Evolutionary conservation across 768 basidiomycete genomes (phyloP), one percentile per base, ranked within the genome.

Genomic region (Mycena metata): DNA sequence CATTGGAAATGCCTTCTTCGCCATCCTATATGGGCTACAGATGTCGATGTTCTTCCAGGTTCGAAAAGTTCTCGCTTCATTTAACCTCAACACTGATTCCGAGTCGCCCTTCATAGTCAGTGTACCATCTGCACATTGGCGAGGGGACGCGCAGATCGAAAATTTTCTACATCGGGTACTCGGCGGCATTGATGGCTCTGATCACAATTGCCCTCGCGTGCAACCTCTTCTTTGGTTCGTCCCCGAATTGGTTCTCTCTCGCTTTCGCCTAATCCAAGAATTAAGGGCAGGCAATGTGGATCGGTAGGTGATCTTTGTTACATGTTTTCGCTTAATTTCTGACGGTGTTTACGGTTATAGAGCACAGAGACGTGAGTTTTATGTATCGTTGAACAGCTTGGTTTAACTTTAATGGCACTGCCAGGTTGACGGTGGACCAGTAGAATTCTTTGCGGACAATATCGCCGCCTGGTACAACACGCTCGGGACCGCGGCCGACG

Each of bases 201-300:
- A 75, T 76, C 66, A 80, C 82, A 0, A 59, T 81, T 13, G 80
- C 74, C 63, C 60, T 80, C 30, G 69, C 74, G 8, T 65, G 64
- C 30, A 69, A 78, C 35, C 50, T 65, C 24, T 41, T 75, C 15
- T 64, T 78, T 77, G 23, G 57, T 2, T 30, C 30, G 30, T 30
- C 30, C 6, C 30, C 30, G 30, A 30, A 3, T 30, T 30, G 30
- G 6, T 30, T 30, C 30, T 30, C 30, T 30, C 30, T 30, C 30
- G 30, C 30, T 30, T 6, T 30, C 30, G 30, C 30, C 30, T 30
- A 30, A 30, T 30, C 30, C 30, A 30, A 30, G 30, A 30, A 30
- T 30, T 6, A 30, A 30, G 30, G 30, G 6, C 73, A 82, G 56
- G 73, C 73, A n/a, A 77, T 81, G 77, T 83, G 82, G 82, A 60